Evolutionary conservation across 441 rosid genomes (phyloP), one percentile per base, ranked within the genome.

Genomic region (Arabidopsis hybrid): DNA sequence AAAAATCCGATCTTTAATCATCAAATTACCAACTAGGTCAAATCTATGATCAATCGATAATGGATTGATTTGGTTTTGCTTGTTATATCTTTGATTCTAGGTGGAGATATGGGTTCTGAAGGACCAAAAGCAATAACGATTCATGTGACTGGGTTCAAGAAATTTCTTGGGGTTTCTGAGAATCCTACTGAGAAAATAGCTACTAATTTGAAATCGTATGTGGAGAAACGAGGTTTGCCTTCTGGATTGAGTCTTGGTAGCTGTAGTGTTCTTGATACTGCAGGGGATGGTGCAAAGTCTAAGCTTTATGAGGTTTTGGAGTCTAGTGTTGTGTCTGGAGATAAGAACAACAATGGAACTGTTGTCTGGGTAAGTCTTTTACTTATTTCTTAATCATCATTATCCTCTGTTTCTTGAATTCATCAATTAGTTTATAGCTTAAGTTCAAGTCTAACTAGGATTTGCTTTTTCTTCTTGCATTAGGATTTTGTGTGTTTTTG

Each of bases 131-230:
- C 84, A 34, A 71, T 84, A 18, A 83, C 84, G 3, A 78, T 87
- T 67, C 83, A 87, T 61, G 83, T 85, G 53, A 89, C 90, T 67
- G 91, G 89, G 4, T 89, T 87, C 79, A 84, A 89, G 85, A 89
- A 81, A 64, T 89, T 89, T 60, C 82, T 80, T 52, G 89, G 87
- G 56, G 88, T 89, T 71, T 50, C 82, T 2, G 81, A 84, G 10
- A 89, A 87, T 78, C 93, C 89, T 21, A 89, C 91, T 0, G 93
- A 89, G 84, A 83, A 69, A n/a, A 78, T 87, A 31, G 89, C 84
- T 6, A 81, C 46, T 45, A 87, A 81, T 59, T 65, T 89, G 71
- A 87, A 67, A 80, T 59, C 69, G 0, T 87, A 66, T 77, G 75
- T 83, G 7, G 83, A 81, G 68, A 85, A 60, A 67, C 79, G 81